These are phyloP conservation scores for Amanita exitialis DNA, from an alignment of 768 basidiomycete species.

Conservation along the genomic window DNA sequence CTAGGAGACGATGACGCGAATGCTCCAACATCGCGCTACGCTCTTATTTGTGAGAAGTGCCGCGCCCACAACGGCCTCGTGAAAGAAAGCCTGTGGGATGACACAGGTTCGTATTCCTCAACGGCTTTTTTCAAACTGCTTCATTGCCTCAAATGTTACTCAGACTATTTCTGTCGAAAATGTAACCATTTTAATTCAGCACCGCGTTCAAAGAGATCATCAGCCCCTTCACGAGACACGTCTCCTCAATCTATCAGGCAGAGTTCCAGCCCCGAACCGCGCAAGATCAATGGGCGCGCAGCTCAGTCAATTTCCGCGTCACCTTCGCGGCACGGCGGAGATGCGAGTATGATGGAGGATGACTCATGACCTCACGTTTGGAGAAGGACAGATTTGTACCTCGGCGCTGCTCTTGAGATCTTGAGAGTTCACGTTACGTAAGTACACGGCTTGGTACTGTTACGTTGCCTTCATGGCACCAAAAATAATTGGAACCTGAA, in stretches of 20 bases:
- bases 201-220: constrained; percentile 24
- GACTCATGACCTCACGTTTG: constrained; percentile 7
- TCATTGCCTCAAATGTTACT: not conserved
- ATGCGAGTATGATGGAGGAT: constrained; percentile 22
- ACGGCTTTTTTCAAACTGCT: not conserved
- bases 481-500: not conserved
- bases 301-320: constrained; percentile 9
- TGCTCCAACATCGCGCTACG: constrained; percentile 51
- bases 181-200: constrained; percentile 76
- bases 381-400: constrained; percentile 5
- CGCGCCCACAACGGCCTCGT: constrained; percentile 86
- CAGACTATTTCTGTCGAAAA: constrained; percentile 82
- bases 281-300: constrained; percentile 1
- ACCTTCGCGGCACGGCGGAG: constrained; percentile 13
- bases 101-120: constrained; percentile 55
- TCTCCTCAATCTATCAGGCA: constrained; percentile 1
- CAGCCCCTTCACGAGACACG: constrained; percentile 5
- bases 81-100: constrained; percentile 72
- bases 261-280: constrained; percentile 3
- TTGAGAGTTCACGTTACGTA: not conserved
- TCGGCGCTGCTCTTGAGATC: not conserved
- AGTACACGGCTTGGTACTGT: not conserved
- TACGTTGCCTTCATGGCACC: not conserved
- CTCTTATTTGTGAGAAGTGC: constrained; percentile 83
- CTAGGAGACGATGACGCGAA: constrained; percentile 67